Evolutionary conservation across 176 grass and related monocot genomes (phyloP).

Genomic region (Carex myosuroides): DNA sequence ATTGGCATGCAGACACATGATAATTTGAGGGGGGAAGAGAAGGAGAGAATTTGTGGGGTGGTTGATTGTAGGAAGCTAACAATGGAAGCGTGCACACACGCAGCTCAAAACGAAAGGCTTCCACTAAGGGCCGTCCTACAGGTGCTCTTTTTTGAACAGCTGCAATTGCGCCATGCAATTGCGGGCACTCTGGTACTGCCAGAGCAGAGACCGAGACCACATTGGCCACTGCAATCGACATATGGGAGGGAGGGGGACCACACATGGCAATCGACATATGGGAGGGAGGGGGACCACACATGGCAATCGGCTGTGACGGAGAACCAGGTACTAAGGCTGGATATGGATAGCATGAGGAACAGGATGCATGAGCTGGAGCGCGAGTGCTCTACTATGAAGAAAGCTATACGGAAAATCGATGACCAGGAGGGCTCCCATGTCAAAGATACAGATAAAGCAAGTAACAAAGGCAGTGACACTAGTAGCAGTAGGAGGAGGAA

Average conservation of each 20-base stretch:
- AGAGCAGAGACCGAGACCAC: neutral
- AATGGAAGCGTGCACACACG: constrained; percentile 93
- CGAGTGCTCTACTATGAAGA: constrained; percentile 79
- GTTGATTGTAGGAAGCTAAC: constrained; percentile 87
- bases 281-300: neutral
- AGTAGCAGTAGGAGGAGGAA: constrained; percentile 23
- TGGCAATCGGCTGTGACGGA: constrained; percentile 37
- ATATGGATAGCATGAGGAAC: constrained; percentile 85
- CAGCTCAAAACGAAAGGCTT: constrained; percentile 88
- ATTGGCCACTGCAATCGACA: neutral
- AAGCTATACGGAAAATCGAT: constrained; percentile 64
- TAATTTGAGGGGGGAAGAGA: constrained; percentile 59
- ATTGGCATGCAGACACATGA: constrained; percentile 40
- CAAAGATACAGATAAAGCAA: neutral
- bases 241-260: neutral
- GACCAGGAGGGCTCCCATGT: constrained; percentile 10
- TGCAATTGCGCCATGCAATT: constrained; percentile 78
- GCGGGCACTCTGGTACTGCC: constrained; percentile 42
- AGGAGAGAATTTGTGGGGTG: constrained; percentile 60
- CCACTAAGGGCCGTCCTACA: constrained; percentile 91
- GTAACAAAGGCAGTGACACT: neutral
- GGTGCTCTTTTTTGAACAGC: constrained; percentile 99
- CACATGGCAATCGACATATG: neutral
- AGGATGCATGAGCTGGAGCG: constrained; percentile 63
- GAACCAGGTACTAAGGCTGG: constrained; percentile 58